Base-by-base conservation (phyloP, 257 asterid species). In the Rauvolfia tetraphylla region DNA sequence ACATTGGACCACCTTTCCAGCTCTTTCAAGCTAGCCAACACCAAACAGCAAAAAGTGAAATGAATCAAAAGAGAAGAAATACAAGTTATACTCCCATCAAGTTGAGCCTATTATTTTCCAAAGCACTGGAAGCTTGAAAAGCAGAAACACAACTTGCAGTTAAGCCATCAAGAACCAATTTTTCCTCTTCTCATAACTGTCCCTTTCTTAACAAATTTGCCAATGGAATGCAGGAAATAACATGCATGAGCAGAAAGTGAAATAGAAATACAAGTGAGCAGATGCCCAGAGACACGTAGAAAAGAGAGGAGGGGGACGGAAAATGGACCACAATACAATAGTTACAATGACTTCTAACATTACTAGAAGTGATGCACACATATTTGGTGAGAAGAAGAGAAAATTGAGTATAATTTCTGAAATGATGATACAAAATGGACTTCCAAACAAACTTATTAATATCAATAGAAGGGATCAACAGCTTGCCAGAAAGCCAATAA, bases 1-100 rank as follows among this genome's bases (percentile, higher is more conserved):
- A 69, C 70, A 61, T 3, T 74, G 87, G 84, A 85, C 87, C 88
- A 86, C 82, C 85, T 84, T 74, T 78, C 78, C 41, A 75, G 72
- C 79, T 68, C 76, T 71, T 62, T 75, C 75, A 59, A 66, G 66
- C 84, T 25, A 76, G 72, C 85, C 77, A 79, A 71, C 78, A 65
- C 25, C 58, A 76, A 78, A 57, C 23, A 73, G 54, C 13, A 58
- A 62, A 73, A 72, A 34, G 54, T 17, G 69, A 36, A 74, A 46
- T 48, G 42, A 75, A 31, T 53, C 57, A 62, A 46, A 63, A 63
- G 46, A 22, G 10, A 44, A 71, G 29, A 77, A 39, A 70, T 38
- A 23, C 38, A 65, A 75, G 25, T 68, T 56, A 58, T 62, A 62
- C n/a, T 36, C 25, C 36, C 56, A 31, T 25, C 75, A 41, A 25